phyloP scores from a whole-genome alignment of 1,284 basidiomycete species.

The Ceratobasidium sp. region DNA sequence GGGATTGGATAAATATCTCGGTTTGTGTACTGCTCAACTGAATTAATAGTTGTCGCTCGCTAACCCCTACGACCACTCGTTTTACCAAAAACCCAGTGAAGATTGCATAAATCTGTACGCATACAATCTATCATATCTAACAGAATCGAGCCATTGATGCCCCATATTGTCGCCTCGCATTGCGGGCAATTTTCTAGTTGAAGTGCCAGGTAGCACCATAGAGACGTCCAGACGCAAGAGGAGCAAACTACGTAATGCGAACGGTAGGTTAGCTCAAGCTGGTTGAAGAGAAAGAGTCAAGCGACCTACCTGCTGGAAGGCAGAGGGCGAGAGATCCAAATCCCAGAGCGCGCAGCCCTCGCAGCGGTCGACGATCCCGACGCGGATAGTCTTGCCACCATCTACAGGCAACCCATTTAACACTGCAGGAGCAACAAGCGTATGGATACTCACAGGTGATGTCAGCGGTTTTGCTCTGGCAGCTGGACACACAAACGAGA shows the following conservation, averaged over 20 bases:
- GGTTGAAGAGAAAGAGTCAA: not conserved
- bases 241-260: constrained; percentile 11
- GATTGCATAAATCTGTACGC: constrained; percentile 16
- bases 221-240: constrained; percentile 25
- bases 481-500: not conserved
- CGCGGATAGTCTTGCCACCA: constrained; percentile 19
- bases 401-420: not conserved
- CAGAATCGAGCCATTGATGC: not conserved
- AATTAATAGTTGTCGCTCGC: not conserved
- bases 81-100: constrained; percentile 18
- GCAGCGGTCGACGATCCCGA: constrained; percentile 36
- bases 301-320: constrained; percentile 36
- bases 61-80: not conserved
- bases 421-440: too few relatives aligned
- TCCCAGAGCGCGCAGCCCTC: constrained; percentile 35
- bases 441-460: constrained; percentile 5
- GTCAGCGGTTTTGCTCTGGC: not conserved
- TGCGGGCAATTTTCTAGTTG: not conserved
- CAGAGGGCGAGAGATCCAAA: constrained; percentile 32
- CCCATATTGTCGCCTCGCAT: not conserved
- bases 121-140: constrained; percentile 38
- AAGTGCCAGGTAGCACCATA: constrained; percentile 37
- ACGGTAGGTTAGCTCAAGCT: not conserved
- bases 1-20: not conserved
- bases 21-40: not conserved